Base-by-base conservation (phyloP, 202 grass and related monocot species). In the Digitaria exilis region DNA sequence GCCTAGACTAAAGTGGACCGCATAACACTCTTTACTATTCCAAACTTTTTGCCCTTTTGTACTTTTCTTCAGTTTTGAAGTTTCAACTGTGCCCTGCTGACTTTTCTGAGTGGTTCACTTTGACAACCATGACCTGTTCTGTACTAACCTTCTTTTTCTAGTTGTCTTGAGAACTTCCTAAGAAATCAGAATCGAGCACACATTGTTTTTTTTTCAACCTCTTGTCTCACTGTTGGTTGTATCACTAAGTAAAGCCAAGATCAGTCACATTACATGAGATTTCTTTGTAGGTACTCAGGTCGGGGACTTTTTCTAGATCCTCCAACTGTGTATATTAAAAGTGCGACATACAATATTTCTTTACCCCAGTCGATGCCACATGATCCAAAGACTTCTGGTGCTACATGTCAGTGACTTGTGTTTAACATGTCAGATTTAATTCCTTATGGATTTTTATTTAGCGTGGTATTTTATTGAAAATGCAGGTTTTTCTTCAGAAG, bases 221-320 rank as follows among this genome's bases (percentile, higher is more conserved):
- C 25, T 9, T 51, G 26, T 17, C 44, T 71, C 19, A 0, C 69
- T 50, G 26, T 52, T 72, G 28, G 46, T n/a, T 73, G 52, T 49
- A 24, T 68, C 37, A 43, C 0, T 68, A 15, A 24, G 35, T 45
- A 66, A 82, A 10, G 6, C 26, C 70, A 19, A 59, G 28, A 85
- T 65, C 26, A 50, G n/a, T 78, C 44, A 84, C 17, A 37, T 84
- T 62, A 84, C 17, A 37, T 84, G 65, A 69, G 51, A 7, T 49
- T 77, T 80, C 39, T 65, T 69, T 86, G 48, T 66, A 98, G 92
- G 92, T 98, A 98, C 83, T 95, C 89, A 9, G 95, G 95, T 22
- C 83, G 89, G 48, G 95, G 95, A n/a, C 89, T 95, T 85, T 98
- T 98, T 88, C 50, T 98, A 37, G 87, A 98, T 68, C 88, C 95